Base-by-base conservation (phyloP, 371 early-diverging fungal species). In the Mortierella sp. region DNA sequence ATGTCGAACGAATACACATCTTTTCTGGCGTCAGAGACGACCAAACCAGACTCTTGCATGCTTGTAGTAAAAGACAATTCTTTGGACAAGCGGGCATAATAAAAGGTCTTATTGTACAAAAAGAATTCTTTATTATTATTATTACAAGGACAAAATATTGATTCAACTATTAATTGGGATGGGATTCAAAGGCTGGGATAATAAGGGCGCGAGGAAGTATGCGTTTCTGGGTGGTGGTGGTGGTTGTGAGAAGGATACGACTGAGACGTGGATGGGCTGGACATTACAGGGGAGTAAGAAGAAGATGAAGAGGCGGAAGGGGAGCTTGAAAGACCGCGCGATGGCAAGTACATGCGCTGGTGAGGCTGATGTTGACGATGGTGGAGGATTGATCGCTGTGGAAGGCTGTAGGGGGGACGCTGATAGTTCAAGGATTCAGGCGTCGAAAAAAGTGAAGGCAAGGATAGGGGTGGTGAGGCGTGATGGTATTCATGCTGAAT, bases 381-480 rank as follows among this genome's bases (percentile, higher is more conserved):
- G 34, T 58, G 58, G 2, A 58, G 58, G 58, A 31, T 34, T 37
- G 37, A 37, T n/a, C 41, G 47, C 48, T 68, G 50, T 58, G 52
- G 43, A 9, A 52, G 50, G 10, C 24, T 37, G 10, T 24, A 43
- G 63, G 67, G 34, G 14, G 65, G 29, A 3, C 40, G 45, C 44
- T 64, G 64, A 6, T 73, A 53, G 29, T 63, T 26, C 43, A n/a
- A 39, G 7, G 80, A 71, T 26, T 52, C 70, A 26, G 76, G 55
- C 37, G 74, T 39, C 1, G 79, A 76, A 75, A 83, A 83, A 64
- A 83, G 79, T 8, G 83, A 75, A n/a, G 79, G 83, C 44, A 74
- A 39, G 19, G 72, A n/a, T 14, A 68, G 77, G n/a, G 71, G 76
- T 41, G 45, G 63, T 3, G 68, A 69, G 26, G 73, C 73, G 24